Base-by-base conservation (phyloP, 495 filamentous ascomycete genomes). In the Neurospora africana region DNA sequence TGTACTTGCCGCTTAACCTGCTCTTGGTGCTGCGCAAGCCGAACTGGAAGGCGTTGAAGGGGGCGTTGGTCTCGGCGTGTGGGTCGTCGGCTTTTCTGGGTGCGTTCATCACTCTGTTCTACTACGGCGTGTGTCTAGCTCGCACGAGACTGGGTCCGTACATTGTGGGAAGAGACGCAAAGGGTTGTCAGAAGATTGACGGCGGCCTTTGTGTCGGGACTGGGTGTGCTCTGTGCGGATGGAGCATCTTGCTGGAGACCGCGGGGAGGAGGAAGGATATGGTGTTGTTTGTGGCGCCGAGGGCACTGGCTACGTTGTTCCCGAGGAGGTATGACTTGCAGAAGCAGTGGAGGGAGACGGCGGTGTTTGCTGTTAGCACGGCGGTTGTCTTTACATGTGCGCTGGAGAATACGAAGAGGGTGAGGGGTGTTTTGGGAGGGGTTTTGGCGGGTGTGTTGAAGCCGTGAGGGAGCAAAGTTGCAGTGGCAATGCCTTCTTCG, bases 61-160 rank as follows among this genome's bases (percentile, higher is more conserved):
- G 82, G 21, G 90, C 91, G 3, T 37, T 91, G 68, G 72, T 83
- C 21, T 90, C 90, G 36, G 89, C 92, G 1, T 78, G 86, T 13
- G 88, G 91, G 61, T 95, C 92, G 19, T 94, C 93, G 9, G 85
- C 90, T 4, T 97, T 98, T 80, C 85, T 98, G 3, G 93, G 89
- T 1, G 84, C 90, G 0, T 97, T 96, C 79, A 90, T 97, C 72
- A 82, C 87, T 11, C 83, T 95, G 3, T 96, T 95, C 74, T 98
- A 95, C 82, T 97, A 97, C 79, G 88, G 89, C 36, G 91, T 98
- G 8, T 98, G 94, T 77, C 87, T 97, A 0, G 85, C 91, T 3
- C 87, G 94, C 39, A 94, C 91, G 4, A 84, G 91, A n/a, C 69
- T 97, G 10, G 94, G 94, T 0, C 94, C 94, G 3, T 81, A 82